Evolutionary conservation across 2,329 filamentous ascomycete genomes (phyloP), one percentile per base, ranked within the genome.

Genomic region (Akanthomyces dipterigenus): DNA sequence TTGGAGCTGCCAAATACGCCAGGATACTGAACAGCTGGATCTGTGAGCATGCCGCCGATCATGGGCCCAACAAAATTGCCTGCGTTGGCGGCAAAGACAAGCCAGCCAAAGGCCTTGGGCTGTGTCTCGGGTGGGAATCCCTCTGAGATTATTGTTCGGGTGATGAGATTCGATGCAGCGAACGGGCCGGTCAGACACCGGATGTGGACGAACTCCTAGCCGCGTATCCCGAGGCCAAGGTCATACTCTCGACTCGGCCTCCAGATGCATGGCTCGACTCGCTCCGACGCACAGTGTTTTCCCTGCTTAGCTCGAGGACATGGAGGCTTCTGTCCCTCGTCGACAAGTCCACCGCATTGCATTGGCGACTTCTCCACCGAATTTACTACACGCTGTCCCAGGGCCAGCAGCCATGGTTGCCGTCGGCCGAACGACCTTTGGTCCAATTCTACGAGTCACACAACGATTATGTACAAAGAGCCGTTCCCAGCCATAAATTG

Each of bases 81-180:
- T 9, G 93, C 24, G 65, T 93, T 93, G 5, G 85, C 85, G 0
- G 82, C 79, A 69, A 93, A 90, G 16, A 89, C 88, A 69, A 93
- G 92, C 77, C 85, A 88, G 68, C 87, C 87, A 69, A 93, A 95
- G 0, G 87, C 85, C 31, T 81, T 76, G 0, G 90, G 89, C 72
- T 93, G 89, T 0, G 87, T 92, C 64, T 83, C 80, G 6, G 81
- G 75, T 0, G 87, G 89, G 71, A 84, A 88, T 65, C 87, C 84
- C 73, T 95, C 90, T 22, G 83, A 82, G 34, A 93, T 79, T 88
- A 93, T 92, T 6, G 89, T 87, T 31, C 90, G 81, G 59, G 93
- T 84, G 7, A 89, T 89, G 58, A 93, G 84, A 53, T 90, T 80
- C 7, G 86, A 89, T 0, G 89, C 90, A 0, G 86, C 85, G 70